Evolutionary conservation across 2,329 filamentous ascomycete genomes (phyloP).

Genomic region (Trichophyton rubrum): DNA sequence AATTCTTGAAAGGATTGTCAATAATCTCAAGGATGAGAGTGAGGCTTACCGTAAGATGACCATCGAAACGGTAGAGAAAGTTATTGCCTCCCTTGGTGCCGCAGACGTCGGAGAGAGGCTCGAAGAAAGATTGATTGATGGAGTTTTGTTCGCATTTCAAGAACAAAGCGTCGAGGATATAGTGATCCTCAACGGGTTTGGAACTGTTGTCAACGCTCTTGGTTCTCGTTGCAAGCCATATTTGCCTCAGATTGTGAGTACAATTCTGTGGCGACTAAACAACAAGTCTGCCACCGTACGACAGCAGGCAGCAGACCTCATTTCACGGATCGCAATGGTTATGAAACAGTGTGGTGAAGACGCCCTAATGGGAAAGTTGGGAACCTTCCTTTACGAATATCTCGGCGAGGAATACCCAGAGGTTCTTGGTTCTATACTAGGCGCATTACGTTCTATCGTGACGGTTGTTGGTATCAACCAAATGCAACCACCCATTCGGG

Average conservation of each 20-base stretch:
- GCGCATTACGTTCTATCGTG: conserved; percentile 87
- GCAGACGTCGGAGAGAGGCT: conserved; percentile 87
- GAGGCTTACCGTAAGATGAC: conserved; percentile 99
- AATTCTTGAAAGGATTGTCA: conserved; percentile 84
- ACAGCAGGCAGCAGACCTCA: conserved; percentile 91
- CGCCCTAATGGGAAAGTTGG: conserved; percentile 86
- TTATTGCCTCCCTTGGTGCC: conserved; percentile 82
- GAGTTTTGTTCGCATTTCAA: conserved; percentile 91
- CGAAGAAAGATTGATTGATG: conserved; percentile 88
- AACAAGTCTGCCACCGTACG: conserved; percentile 96
- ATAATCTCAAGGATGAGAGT: conserved; percentile 94
- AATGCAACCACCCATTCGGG: conserved; percentile 97
- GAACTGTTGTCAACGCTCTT: conserved; percentile 90
- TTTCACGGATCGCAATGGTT: conserved; percentile 93
- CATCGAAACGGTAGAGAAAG: conserved; percentile 92
- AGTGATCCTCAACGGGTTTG: conserved; percentile 93
- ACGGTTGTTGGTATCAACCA: conserved; percentile 95
- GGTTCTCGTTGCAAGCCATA: conserved; percentile 92
- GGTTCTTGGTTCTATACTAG: conserved; percentile 89
- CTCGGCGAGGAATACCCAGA: conserved; percentile 97
- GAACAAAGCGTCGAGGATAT: conserved; percentile 95
- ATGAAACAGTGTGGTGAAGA: conserved; percentile 99
- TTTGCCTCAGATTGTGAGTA: conserved; percentile 90
- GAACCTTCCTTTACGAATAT: conserved; percentile 92
- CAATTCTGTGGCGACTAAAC: conserved; percentile 91